phyloP scores from a whole-genome alignment of 345 rosid genomes.

The Populus deltoides region DNA sequence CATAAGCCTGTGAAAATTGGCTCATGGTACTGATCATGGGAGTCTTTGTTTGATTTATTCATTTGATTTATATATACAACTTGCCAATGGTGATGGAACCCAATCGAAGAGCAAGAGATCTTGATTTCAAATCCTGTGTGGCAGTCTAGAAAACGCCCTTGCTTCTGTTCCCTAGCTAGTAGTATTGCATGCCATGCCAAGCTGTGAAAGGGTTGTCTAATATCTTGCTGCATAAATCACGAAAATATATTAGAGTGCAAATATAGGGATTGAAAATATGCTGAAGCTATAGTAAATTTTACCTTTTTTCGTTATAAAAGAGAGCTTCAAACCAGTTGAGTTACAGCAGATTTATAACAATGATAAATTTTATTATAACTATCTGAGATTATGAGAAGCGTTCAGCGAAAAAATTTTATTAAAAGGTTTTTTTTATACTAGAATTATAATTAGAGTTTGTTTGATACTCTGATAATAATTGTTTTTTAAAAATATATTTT shows the following conservation, averaged over 20 bases:
- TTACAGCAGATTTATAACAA: too few species aligned
- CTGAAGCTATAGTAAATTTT: neutral
- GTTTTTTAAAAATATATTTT: too few species aligned
- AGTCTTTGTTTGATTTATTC: neutral
- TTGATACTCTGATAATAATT: too few species aligned
- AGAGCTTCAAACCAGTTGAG: too few species aligned
- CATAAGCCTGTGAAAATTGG: neutral
- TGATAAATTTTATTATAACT: too few species aligned
- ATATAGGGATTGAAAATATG: neutral
- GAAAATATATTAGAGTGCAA: neutral
- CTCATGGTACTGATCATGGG: neutral
- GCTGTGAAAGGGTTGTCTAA: neutral
- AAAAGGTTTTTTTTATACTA: too few species aligned
- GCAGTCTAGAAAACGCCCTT: neutral
- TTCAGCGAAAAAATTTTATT: too few species aligned
- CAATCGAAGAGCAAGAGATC: neutral
- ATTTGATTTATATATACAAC: neutral
- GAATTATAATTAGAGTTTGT: rapidly evolving
- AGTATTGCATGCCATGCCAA: neutral
- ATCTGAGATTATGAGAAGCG: too few species aligned
- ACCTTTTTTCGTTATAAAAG: too few species aligned
- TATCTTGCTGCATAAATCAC: neutral
- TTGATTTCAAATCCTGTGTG: neutral
- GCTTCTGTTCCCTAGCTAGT: neutral
- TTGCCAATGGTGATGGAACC: neutral